Conservation (phyloP, 2,329 filamentous ascomycete species). For the Scopulariopsis brevicaulis region DNA sequence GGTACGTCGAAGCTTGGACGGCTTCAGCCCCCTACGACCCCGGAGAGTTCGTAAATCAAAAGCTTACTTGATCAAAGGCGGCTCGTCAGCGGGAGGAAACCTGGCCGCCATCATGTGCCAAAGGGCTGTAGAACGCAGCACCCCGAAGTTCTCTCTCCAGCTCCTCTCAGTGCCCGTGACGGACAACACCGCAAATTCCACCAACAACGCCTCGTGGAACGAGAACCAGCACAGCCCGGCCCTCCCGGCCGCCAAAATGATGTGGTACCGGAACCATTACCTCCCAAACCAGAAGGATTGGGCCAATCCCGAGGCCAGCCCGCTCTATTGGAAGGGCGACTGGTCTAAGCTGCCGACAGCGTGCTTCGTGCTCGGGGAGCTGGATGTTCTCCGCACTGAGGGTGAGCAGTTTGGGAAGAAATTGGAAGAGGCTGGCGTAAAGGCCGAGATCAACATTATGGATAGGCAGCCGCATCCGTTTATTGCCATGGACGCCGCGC, state of each 20-base stretch:
- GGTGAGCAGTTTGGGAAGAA: neutral
- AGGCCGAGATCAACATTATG: neutral
- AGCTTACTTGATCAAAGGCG: neutral
- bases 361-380: neutral
- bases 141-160: neutral
- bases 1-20: neutral
- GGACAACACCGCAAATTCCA: neutral
- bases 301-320: neutral
- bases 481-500: neutral
- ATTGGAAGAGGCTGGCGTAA: neutral
- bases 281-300: neutral
- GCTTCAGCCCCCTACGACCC: neutral
- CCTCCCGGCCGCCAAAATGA: neutral
- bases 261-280: neutral
- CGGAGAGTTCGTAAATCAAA: neutral
- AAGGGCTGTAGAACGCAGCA: neutral
- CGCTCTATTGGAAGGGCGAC: neutral
- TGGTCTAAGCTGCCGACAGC: neutral
- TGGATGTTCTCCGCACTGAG: neutral
- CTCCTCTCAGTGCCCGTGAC: neutral
- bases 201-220: neutral
- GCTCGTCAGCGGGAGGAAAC: neutral
- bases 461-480: neutral
- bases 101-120: neutral
- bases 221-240: neutral